Base-by-base conservation (phyloP, 2,329 filamentous ascomycete genomes). In the Talaromyces sp. region DNA sequence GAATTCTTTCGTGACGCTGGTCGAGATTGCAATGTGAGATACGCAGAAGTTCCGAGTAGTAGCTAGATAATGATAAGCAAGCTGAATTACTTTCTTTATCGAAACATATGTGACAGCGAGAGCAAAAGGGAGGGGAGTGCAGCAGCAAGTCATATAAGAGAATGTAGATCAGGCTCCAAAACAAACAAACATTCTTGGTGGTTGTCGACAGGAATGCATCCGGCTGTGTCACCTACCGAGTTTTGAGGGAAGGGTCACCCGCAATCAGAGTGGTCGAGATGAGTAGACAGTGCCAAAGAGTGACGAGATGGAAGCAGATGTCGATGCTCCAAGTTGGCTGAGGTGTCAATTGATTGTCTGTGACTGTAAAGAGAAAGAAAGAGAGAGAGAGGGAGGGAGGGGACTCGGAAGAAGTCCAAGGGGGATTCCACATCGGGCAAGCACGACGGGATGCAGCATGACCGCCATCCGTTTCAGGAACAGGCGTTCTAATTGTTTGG, bases 41-140 rank as follows among this genome's bases (percentile, higher is more conserved):
- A n/a, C n/a, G 22, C 29, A 19, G 19, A 17, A 58, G 56, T n/a
- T 3, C 3, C n/a, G n/a, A 10, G 13, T 58, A 58, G 22, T 58
- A 38, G n/a, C 56, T 40, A 10, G 36, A 58, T 36, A 31, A 45
- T 34, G 61, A 63, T 63, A 49, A 58, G 61, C 61, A 47, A 13
- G 29, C 43, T 29, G 51, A n/a, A 25, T 45, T 54, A 36, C 61
- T 49, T 15, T 58, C 11, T 63, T 34, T 34, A 53, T 17, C 31
- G 45, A 13, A 45, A 43, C 31, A 27, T 19, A 43, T 27, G 36
- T n/a, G 56, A 59, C 15, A 38, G 27, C 5, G 25, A 19, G 36
- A 45, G 36, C 8, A 19, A 59, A 29, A 43, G 15, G 56, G 1
- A 22, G 22, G 38, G 36, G 43, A 31, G 36, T 11, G 56, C 36